Percentiles rank a stretch among this genome's conserved stretches.
Evolutionary conservation across 345 rosid species (phyloP).

Genomic region (Brassica carinata): DNA sequence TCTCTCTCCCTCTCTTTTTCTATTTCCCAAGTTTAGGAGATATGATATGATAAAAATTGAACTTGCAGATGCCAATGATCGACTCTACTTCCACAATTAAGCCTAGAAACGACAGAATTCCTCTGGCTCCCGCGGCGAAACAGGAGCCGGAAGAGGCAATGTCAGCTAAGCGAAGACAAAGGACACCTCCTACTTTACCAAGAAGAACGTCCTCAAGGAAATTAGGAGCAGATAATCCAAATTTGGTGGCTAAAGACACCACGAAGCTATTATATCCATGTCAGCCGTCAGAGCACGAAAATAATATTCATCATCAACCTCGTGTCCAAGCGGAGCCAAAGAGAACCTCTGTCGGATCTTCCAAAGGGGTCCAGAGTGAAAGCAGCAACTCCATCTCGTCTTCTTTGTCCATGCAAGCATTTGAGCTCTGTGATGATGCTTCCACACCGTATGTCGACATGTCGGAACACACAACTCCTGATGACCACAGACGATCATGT

Average conservation of each 20-base stretch:
- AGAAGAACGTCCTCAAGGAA: conserved; percentile 64
- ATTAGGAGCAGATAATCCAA: conserved; percentile 52
- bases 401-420: conserved; percentile 74
- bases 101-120: conserved; percentile 67
- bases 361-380: conserved; percentile 64
- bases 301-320: conserved; percentile 24
- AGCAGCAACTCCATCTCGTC: conserved; percentile 79
- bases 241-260: conserved; percentile 37
- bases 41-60: conserved; percentile 12
- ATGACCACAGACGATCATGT: conserved; percentile 42
- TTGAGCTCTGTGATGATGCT: conserved; percentile 81
- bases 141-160: conserved; percentile 57
- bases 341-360: conserved; percentile 46
- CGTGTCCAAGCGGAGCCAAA: conserved; percentile 45
- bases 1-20: conserved; percentile 12
- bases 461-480: conserved; percentile 48
- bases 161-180: conserved; percentile 66
- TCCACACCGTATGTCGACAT: conserved; percentile 60
- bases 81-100: conserved; percentile 71
- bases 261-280: conserved; percentile 43
- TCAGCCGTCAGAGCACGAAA: conserved; percentile 46
- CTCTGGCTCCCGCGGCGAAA: conserved; percentile 51
- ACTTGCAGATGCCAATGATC: conserved; percentile 59
- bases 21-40: neutral
- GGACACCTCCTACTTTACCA: conserved; percentile 68